These are phyloP conservation scores for Neurospora intermedia DNA, from an alignment of 495 filamentous ascomycete species.

Conservation along the genomic window DNA sequence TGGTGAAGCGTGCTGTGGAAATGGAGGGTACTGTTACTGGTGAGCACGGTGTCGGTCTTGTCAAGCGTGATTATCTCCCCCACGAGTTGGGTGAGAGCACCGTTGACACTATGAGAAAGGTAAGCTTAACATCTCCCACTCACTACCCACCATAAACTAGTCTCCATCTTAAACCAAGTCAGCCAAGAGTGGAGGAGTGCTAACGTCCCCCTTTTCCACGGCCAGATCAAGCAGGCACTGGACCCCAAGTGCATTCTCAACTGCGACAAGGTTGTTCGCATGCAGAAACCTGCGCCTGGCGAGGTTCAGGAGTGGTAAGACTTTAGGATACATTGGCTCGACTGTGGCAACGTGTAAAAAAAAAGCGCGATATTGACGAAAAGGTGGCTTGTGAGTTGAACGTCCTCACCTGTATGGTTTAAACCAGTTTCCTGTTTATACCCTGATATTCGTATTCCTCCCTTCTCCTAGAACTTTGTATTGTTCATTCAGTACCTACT, in stretches of 20 bases:
- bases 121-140: conserved; percentile 20
- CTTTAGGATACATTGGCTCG: neutral
- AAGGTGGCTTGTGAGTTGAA: neutral
- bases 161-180: neutral
- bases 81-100: conserved; percentile 62
- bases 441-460: neutral
- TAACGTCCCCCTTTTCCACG: neutral
- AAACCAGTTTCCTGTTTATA: neutral
- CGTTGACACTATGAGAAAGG: conserved; percentile 72
- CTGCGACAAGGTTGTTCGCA: conserved; percentile 68
- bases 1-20: conserved; percentile 75
- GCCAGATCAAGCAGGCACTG: conserved; percentile 55
- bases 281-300: conserved; percentile 41
- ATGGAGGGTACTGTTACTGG: conserved; percentile 79
- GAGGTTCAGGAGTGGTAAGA: conserved; percentile 42
- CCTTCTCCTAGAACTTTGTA: neutral
- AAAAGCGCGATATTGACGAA: neutral
- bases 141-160: neutral
- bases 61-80: conserved; percentile 70
- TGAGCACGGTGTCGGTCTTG: conserved; percentile 71
- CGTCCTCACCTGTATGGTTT: neutral
- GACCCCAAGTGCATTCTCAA: conserved; percentile 72
- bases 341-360: neutral
- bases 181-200: conserved; percentile 3
- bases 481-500: neutral